Evolutionary conservation across 768 basidiomycete genomes (phyloP).

Genomic region (Mrakia frigida): DNA sequence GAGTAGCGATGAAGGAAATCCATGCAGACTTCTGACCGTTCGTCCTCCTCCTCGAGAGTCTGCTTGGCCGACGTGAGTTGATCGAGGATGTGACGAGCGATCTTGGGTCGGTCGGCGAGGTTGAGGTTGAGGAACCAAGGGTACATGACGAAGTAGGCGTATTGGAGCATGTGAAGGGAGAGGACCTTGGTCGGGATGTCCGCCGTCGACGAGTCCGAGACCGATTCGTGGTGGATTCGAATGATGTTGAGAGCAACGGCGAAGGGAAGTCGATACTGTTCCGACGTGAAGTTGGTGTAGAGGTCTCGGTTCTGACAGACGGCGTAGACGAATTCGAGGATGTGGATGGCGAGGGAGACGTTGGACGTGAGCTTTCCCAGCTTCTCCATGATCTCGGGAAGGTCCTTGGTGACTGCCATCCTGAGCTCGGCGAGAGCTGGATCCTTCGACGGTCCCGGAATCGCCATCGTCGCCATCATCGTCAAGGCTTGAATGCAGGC

Average conservation of each 20-base stretch:
- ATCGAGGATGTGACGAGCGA: slow-evolving; percentile 78
- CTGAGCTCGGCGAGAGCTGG: slow-evolving; percentile 63
- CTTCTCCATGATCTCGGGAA: slow-evolving; percentile 76
- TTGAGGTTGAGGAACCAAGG: slow-evolving; percentile 89
- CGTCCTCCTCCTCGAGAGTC: slow-evolving; percentile 66
- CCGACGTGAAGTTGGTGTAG: slow-evolving; percentile 84
- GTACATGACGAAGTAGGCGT: slow-evolving; percentile 87
- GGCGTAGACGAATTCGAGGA: slow-evolving; percentile 82
- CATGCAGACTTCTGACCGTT: slow-evolving; percentile 90
- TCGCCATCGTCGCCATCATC: slow-evolving; percentile 53
- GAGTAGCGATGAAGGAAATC: slow-evolving; percentile 96
- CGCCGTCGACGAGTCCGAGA: slow-evolving; percentile 27
- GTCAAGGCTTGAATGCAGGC: slow-evolving; percentile 85
- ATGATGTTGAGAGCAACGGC: slow-evolving; percentile 91
- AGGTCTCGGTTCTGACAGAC: slow-evolving; percentile 72
- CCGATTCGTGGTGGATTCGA: slow-evolving; percentile 61
- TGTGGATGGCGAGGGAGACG: slow-evolving; percentile 88
- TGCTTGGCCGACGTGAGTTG: slow-evolving; percentile 83
- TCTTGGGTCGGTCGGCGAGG: slow-evolving; percentile 69
- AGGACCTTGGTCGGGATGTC: slow-evolving; percentile 55
- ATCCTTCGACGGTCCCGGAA: not conserved
- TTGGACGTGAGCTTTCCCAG: slow-evolving; percentile 83
- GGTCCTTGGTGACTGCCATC: slow-evolving; percentile 67
- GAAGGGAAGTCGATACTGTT: slow-evolving; percentile 87
- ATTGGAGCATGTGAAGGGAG: slow-evolving; percentile 81